phyloP scores from a whole-genome alignment of 2,329 filamentous ascomycete species.

The Trichoderma sp. region DNA sequence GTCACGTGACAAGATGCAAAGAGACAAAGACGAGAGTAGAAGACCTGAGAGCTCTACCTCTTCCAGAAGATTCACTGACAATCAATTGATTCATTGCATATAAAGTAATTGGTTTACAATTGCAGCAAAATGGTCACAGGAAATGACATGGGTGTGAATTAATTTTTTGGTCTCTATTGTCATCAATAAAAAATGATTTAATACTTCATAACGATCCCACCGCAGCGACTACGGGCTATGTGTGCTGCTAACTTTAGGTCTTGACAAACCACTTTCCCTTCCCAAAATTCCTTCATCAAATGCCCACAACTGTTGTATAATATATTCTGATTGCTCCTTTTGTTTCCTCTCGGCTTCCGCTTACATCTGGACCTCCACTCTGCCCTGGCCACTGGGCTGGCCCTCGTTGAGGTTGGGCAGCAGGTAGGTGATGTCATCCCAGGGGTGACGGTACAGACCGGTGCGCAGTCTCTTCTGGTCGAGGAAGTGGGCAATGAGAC shows the following conservation, averaged over 20 bases:
- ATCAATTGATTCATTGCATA: not conserved
- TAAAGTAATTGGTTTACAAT: too few species aligned
- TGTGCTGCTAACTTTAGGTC: slow-evolving; percentile 36
- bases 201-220: slow-evolving; percentile 30
- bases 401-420: slow-evolving; percentile 76
- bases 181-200: slow-evolving; percentile 35
- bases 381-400: slow-evolving; percentile 74
- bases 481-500: slow-evolving; percentile 99
- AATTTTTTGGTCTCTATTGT: slow-evolving; percentile 37
- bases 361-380: slow-evolving; percentile 85
- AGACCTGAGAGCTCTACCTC: too few species aligned
- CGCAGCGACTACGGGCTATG: slow-evolving; percentile 39
- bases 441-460: slow-evolving; percentile 97
- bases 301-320: slow-evolving; percentile 33
- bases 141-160: slow-evolving; percentile 4
- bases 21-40: not conserved
- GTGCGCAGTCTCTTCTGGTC: slow-evolving; percentile 99
- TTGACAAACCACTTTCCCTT: slow-evolving; percentile 39
- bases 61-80: not conserved
- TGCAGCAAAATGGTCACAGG: not conserved
- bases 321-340: slow-evolving; percentile 29
- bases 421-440: slow-evolving; percentile 97
- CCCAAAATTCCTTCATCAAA: slow-evolving; percentile 34
- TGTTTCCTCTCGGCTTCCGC: slow-evolving; percentile 25
- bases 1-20: not conserved